Percentiles rank a stretch among this genome's conserved stretches.
These are phyloP conservation scores for Globisporangium cederbergense DNA, from an alignment of 352 stramenopile species.

Conservation along the genomic window DNA sequence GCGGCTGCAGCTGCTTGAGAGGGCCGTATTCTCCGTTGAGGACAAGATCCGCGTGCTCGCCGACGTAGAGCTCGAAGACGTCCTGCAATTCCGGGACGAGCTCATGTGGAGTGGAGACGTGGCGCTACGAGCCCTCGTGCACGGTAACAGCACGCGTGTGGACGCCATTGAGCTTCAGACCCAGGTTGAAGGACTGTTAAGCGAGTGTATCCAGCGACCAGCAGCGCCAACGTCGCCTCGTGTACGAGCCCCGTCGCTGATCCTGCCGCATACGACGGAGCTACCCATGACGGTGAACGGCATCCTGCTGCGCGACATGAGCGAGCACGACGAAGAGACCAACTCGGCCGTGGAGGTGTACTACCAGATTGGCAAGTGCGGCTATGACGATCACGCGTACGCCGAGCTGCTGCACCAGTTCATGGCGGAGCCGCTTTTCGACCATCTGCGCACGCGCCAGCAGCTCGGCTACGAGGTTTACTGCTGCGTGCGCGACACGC, in stretches of 20 bases:
- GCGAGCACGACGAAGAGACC: slow-evolving; percentile 59
- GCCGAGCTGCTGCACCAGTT: slow-evolving; percentile 70
- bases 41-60: slow-evolving; percentile 54
- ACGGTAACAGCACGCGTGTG: slow-evolving; percentile 55
- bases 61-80: slow-evolving; percentile 20
- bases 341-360: slow-evolving; percentile 85
- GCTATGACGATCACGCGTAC: slow-evolving; percentile 48
- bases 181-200: slow-evolving; percentile 27
- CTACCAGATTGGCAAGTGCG: slow-evolving; percentile 71
- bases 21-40: slow-evolving; percentile 46
- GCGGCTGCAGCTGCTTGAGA: slow-evolving; percentile 66
- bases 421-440: slow-evolving; percentile 81
- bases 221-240: not conserved
- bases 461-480: slow-evolving; percentile 83
- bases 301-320: slow-evolving; percentile 53
- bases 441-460: slow-evolving; percentile 75
- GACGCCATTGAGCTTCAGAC: slow-evolving; percentile 35
- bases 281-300: slow-evolving; percentile 53
- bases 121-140: slow-evolving; percentile 40
- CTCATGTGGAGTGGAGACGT: slow-evolving; percentile 24
- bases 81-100: slow-evolving; percentile 25
- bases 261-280: slow-evolving; percentile 41
- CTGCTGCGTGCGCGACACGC: slow-evolving; percentile 70
- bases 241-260: slow-evolving; percentile 24
- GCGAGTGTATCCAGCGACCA: not conserved